phyloP scores from a whole-genome alignment of 257 asterid species.

The Orobanche coerulescens region DNA sequence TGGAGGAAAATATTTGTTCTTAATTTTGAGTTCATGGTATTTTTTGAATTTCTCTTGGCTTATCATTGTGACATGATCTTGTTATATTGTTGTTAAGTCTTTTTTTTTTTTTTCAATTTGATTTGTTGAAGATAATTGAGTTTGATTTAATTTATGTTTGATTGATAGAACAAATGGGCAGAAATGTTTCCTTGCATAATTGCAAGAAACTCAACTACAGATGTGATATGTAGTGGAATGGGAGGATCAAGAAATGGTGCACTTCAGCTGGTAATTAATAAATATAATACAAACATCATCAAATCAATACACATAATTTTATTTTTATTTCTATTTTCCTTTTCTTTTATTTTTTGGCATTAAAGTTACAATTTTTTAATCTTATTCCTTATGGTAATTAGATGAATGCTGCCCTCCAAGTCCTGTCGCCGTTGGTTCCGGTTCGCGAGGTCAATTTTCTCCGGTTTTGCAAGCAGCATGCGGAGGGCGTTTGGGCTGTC shows the following conservation, averaged over 20 bases:
- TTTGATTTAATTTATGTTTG: not conserved
- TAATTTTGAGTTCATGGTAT: too few species aligned
- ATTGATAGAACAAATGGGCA: constrained; percentile 45
- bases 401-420: constrained; percentile 96
- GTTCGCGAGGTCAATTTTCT: constrained; percentile 74
- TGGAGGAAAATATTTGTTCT: too few species aligned
- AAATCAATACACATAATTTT: not conserved
- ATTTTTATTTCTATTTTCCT: not conserved
- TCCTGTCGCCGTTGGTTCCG: constrained; percentile 86
- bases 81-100: too few species aligned
- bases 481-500: constrained; percentile 92
- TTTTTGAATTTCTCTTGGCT: not conserved
- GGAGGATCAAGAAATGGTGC: constrained; percentile 71
- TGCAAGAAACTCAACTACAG: constrained; percentile 45
- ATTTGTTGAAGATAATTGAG: not conserved
- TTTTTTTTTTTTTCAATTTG: not conserved
- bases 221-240: constrained; percentile 59
- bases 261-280: constrained; percentile 59
- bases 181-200: constrained; percentile 68
- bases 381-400: not conserved
- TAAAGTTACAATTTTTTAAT: too few species aligned
- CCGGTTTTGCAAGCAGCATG: constrained; percentile 93
- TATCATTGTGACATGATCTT: not conserved
- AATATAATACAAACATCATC: not conserved
- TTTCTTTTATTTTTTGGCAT: not conserved